Evolutionary conservation across 116 monocot species (phyloP).

Genomic region (Cymodocea nodosa): DNA sequence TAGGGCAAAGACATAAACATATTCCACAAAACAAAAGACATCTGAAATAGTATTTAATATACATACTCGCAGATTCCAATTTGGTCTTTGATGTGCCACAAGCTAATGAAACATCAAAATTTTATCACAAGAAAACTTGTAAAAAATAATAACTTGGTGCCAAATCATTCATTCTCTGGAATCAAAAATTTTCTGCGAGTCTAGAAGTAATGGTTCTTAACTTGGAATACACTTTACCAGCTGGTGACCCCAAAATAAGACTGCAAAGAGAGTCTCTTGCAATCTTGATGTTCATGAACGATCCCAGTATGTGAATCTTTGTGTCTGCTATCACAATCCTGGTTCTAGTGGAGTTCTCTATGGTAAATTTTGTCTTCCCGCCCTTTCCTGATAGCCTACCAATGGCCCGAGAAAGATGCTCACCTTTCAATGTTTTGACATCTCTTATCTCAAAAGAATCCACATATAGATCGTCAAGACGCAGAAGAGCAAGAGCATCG

Average conservation of each 20-base stretch:
- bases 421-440: slow-evolving; percentile 40
- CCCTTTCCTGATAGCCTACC: slow-evolving; percentile 57
- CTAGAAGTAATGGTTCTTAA: slow-evolving; percentile 20
- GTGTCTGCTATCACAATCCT: slow-evolving; percentile 36
- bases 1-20: no score
- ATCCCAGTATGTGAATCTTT: slow-evolving; percentile 32
- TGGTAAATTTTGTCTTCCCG: slow-evolving; percentile 59
- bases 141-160: no score
- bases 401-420: slow-evolving; percentile 55
- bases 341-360: slow-evolving; percentile 53
- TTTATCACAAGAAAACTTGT: no score
- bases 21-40: no score
- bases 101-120: no score
- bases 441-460: slow-evolving; percentile 67
- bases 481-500: slow-evolving; percentile 47
- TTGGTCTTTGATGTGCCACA: no score
- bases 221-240: slow-evolving; percentile 35
- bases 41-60: no score
- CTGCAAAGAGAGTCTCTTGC: slow-evolving; percentile 41
- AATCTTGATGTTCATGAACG: slow-evolving; percentile 32
- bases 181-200: slow-evolving; percentile 12
- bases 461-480: slow-evolving; percentile 54
- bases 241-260: slow-evolving; percentile 34
- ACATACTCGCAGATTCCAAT: no score
- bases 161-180: neutral